These are phyloP conservation scores for Phalaenopsis equestris DNA, from an alignment of 106 monocot species.

Conservation along the genomic window DNA sequence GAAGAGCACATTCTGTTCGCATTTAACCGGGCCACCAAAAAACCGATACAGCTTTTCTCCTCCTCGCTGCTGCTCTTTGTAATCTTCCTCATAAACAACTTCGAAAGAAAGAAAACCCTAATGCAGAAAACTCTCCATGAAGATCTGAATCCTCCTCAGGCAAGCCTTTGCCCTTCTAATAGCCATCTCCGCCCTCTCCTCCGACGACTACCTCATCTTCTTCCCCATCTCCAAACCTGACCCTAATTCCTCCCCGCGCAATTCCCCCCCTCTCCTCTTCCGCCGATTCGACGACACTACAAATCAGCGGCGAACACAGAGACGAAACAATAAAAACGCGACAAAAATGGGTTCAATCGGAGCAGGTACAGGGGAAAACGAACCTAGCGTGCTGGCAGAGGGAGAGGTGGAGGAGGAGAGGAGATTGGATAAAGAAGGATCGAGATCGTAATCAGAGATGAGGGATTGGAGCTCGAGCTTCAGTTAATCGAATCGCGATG, in stretches of 20 bases:
- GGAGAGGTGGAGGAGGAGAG: background rate
- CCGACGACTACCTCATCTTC: background rate
- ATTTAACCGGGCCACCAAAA: background rate
- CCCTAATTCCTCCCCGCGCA: background rate
- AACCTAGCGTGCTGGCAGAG: background rate
- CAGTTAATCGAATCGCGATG: background rate
- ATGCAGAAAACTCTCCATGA: background rate
- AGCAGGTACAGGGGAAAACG: background rate
- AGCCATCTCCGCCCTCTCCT: background rate
- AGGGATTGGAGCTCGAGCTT: conserved; percentile 4
- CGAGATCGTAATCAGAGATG: background rate
- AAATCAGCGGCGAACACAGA: background rate
- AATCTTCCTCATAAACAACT: too few species aligned
- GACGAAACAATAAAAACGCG: background rate
- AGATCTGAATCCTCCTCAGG: background rate
- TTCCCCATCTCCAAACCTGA: background rate
- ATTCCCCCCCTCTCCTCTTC: background rate
- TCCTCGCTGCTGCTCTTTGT: too few species aligned
- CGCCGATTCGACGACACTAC: conserved; percentile 3
- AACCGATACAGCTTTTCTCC: background rate
- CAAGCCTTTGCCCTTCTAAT: background rate
- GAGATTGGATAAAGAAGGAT: background rate
- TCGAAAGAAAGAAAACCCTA: background rate
- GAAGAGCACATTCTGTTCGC: too few species aligned
- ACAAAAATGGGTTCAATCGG: background rate